Conservation (phyloP, 164 flowering plant genomes). For the Magnolia sinica region DNA sequence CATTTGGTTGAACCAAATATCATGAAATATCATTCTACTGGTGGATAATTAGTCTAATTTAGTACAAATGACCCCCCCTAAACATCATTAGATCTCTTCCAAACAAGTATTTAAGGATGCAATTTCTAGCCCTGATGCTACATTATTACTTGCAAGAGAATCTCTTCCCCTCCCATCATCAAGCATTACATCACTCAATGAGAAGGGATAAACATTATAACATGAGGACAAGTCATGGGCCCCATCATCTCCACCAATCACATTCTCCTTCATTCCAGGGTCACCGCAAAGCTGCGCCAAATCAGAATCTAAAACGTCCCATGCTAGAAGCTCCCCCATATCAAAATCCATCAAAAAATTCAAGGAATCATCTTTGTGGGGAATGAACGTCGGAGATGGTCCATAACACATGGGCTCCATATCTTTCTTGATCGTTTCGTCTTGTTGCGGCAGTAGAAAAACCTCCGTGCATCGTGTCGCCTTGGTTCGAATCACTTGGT, state of each 20-base stretch:
- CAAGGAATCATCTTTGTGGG: not conserved
- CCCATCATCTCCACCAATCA: not conserved
- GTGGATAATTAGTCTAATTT: too few relatives aligned
- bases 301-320: not conserved
- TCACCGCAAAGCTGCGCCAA: not conserved
- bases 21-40: too few relatives aligned
- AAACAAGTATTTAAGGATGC: too few relatives aligned
- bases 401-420: not conserved
- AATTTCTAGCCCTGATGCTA: not conserved
- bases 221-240: not conserved
- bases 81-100: too few relatives aligned
- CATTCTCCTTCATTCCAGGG: not conserved
- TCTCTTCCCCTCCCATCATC: constrained; percentile 3
- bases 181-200: not conserved
- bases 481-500: constrained; percentile 23
- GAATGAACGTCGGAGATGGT: not conserved
- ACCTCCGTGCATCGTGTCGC: constrained; percentile 29
- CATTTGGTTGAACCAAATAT: too few relatives aligned
- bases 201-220: not conserved
- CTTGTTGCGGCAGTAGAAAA: not conserved
- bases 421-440: not conserved
- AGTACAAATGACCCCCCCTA: too few relatives aligned
- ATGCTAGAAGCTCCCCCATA: not conserved
- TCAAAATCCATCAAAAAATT: not conserved
- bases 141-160: not conserved